Base-by-base conservation (phyloP, 2,329 filamentous ascomycete species). In the Penicillium brasilianum region DNA sequence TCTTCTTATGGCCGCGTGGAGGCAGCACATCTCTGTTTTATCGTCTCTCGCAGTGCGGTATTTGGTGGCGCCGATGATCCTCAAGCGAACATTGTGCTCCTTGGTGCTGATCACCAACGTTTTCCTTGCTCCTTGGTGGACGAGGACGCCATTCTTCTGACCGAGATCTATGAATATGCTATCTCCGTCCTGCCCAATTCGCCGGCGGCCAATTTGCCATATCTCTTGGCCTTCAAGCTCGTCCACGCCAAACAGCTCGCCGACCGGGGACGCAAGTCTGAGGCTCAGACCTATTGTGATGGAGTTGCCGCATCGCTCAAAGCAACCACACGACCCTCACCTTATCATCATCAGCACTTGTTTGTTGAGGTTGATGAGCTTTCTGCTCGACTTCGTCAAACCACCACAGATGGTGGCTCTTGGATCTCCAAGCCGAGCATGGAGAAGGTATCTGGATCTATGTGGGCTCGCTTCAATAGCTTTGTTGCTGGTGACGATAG, bases 391-490 rank as follows among this genome's bases (percentile, higher is more conserved):
- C 81, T 99, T 41, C 93, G 90, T 68, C 91, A 95, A 74, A 90
- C 93, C 18, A 92, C 93, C 13, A 92, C 90, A 72, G 92, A 95
- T 67, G 88, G 86, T 58, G 89, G 88, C 7, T 88, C 87, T 20
- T 97, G 94, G 92, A 95, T 99, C 55, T 90, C 92, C 1, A 97
- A 95, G 76, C 93, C 94, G 7, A 97, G 88, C 76, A 96, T 98
- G 86, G 93, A 96, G 76, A 97, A 96, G 77, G 92, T 98, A 0
- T 95, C 93, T 2, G 93, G 90, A 63, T 92, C 90, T 36, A 87
- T 98, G 74, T 93, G 92, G 85, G 93, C 88, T 66, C 92, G 90
- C 61, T 97, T 99, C 79, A 98, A 93, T 78, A 97, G 93, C 71
- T 99, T 99, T 72, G 93, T 99, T 62, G 88, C 91, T 55, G 96